These are phyloP conservation scores for Beauveria sp. DNA, from an alignment of 2,329 filamentous ascomycete genomes.

Conservation along the genomic window DNA sequence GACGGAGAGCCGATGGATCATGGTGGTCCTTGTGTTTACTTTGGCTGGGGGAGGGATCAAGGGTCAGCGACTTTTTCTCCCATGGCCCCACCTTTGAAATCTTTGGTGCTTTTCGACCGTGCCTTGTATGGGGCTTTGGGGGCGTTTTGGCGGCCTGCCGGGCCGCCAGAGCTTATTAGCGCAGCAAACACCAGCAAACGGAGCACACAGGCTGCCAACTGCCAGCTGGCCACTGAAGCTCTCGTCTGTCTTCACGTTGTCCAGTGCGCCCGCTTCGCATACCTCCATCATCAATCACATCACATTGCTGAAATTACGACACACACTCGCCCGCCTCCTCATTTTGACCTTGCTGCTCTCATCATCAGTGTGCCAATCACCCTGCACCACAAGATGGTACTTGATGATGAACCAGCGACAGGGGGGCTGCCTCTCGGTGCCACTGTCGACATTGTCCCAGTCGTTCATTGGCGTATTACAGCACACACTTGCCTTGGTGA, in stretches of 20 bases:
- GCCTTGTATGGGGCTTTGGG: not conserved
- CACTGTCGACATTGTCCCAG: not conserved
- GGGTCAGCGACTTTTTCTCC: constrained; percentile 11
- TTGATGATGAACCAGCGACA: not conserved
- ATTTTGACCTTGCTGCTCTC: not conserved
- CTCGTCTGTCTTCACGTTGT: not conserved
- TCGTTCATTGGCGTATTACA: not conserved
- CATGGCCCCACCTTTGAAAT: constrained; percentile 1
- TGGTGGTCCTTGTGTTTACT: constrained; percentile 8
- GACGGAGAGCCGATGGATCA: not conserved
- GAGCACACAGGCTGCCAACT: not conserved
- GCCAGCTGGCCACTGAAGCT: not conserved
- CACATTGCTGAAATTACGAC: constrained; percentile 1
- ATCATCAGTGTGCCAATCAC: not conserved
- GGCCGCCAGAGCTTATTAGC: too few species aligned
- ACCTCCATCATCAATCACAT: not conserved
- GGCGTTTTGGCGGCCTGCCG: not conserved
- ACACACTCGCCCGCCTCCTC: not conserved
- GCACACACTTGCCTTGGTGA: not conserved
- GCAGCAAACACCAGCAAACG: not conserved
- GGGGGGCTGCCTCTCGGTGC: not conserved
- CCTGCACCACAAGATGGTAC: not conserved
- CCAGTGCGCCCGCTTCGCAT: not conserved
- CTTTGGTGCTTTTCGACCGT: not conserved
- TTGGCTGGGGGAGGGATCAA: constrained; percentile 7